Evolutionary conservation across 148 eudicot species (phyloP), one percentile per base, ranked within the genome.

Genomic region (Rheum nobile): DNA sequence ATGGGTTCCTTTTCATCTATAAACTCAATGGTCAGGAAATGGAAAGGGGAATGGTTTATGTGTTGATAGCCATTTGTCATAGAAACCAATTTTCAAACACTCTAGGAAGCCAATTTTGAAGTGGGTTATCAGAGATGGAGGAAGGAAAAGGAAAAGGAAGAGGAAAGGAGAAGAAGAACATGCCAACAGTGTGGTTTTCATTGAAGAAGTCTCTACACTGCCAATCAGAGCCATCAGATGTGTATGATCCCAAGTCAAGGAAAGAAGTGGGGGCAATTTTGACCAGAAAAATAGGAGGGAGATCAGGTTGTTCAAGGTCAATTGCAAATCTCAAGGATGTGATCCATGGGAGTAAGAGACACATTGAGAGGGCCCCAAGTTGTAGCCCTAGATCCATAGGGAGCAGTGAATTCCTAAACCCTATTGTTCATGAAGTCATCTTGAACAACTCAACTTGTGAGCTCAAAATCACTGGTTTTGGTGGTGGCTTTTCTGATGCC

Each of bases 261-360:
- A 83, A 77, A 42, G 86, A 81, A 21, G 70, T 90, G 57, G 79
- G 82, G 67, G 46, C 93, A 76, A 87, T 90, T 81, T 75, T 86
- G 79, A 85, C 96, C 3, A 80, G 79, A 37, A 91, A 84, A 75
- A 46, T 80, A n/a, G n/a, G n/a, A 42, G 87, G 84, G 9, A 86
- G 97, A 82, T 91, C 97, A 37, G 97, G 98, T 0, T 95, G 98
- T 81, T 95, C 98, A 72, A 82, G 98, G 83, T 95, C 98, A 37
- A 91, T 95, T 8, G 93, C 98, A 48, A 95, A 91, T 76, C 89
- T 95, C 22, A 95, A 84, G 55, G 97, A 95, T 80, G 98, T 95
- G 0, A 91, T 95, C 50, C 97, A 94, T 81, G 97, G 98, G 6
- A 95, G 98, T 78, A 95, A 87, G 81, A 85, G 98, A 63, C 98